Conservation (phyloP, 345 rosid species). For the Melastoma malabathricum region DNA sequence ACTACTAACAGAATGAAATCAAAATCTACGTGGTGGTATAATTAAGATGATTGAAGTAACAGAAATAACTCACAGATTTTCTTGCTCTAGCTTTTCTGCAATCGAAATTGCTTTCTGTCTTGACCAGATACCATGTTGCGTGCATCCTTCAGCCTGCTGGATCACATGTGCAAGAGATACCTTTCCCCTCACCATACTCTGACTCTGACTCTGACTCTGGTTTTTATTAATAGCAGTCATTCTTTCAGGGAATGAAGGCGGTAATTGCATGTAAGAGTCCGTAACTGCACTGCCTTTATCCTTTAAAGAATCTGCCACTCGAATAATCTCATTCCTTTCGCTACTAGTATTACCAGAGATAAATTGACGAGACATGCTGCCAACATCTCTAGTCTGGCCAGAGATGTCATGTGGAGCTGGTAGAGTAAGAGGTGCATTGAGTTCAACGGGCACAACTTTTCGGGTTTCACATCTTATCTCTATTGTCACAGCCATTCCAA, state of each 20-base stretch:
- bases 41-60: no score
- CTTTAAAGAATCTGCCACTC: conserved; percentile 36
- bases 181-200: conserved; percentile 85
- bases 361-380: conserved; percentile 5
- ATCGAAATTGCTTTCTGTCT: conserved; percentile 70
- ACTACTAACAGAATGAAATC: no score
- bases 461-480: conserved; percentile 63
- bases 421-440: conserved; percentile 19
- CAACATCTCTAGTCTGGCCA: conserved; percentile 12
- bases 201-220: conserved; percentile 60
- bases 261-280: conserved; percentile 15
- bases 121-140: conserved; percentile 59
- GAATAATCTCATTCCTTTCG: conserved; percentile 47
- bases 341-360: no score
- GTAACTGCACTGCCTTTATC: conserved; percentile 13
- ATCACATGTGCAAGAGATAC: conserved; percentile 80
- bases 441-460: conserved; percentile 23
- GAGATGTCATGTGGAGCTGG: conserved; percentile 30
- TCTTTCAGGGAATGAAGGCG: conserved; percentile 13
- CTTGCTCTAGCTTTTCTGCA: conserved; percentile 92
- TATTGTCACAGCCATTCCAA: conserved; percentile 63
- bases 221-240: conserved; percentile 32
- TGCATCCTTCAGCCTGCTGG: conserved; percentile 77
- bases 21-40: no score
- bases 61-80: conserved; percentile 56